Evolutionary conservation across 1,284 basidiomycete species (phyloP).

Genomic region (Sporisorium exsertum): DNA sequence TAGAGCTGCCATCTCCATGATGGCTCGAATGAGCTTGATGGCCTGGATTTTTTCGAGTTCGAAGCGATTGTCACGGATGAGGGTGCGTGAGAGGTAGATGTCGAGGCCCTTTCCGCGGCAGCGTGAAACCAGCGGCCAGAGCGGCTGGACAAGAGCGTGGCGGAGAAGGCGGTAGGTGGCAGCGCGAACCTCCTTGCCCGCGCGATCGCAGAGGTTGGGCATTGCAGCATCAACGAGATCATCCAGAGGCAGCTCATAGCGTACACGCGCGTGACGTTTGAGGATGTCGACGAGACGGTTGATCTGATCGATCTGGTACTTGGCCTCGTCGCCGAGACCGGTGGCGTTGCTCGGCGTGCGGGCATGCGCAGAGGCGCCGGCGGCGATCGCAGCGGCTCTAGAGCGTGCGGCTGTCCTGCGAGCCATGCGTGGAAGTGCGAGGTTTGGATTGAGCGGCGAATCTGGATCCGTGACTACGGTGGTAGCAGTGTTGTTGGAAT

Average conservation of each 20-base stretch:
- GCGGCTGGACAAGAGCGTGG: slow-evolving; percentile 78
- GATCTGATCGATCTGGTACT: slow-evolving; percentile 70
- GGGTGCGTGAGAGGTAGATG: slow-evolving; percentile 85
- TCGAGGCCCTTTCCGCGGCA: slow-evolving; percentile 78
- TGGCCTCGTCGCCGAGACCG: slow-evolving; percentile 52
- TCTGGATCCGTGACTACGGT: slow-evolving; percentile 15
- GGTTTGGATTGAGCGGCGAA: slow-evolving; percentile 27
- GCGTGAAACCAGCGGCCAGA: slow-evolving; percentile 71
- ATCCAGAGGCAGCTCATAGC: slow-evolving; percentile 79
- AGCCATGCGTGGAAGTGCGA: slow-evolving; percentile 35
- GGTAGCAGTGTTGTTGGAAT: not conserved
- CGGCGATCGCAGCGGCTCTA: slow-evolving; percentile 46
- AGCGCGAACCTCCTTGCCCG: slow-evolving; percentile 81
- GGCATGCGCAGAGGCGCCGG: slow-evolving; percentile 34
- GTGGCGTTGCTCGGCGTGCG: slow-evolving; percentile 55
- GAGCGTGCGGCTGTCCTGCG: slow-evolving; percentile 41
- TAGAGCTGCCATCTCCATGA: slow-evolving; percentile 74
- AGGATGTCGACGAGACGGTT: slow-evolving; percentile 78
- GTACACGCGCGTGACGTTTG: slow-evolving; percentile 80
- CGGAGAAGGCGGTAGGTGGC: slow-evolving; percentile 87
- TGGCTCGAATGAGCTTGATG: slow-evolving; percentile 88
- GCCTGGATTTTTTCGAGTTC: slow-evolving; percentile 91
- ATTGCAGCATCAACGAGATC: slow-evolving; percentile 80
- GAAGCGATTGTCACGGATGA: slow-evolving; percentile 85
- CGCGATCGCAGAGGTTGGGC: slow-evolving; percentile 81